Percentiles rank a stretch among this genome's conserved stretches.
phyloP scores from a whole-genome alignment of 1,139 yeast genomes.

The Blastobotrys elegans region DNA sequence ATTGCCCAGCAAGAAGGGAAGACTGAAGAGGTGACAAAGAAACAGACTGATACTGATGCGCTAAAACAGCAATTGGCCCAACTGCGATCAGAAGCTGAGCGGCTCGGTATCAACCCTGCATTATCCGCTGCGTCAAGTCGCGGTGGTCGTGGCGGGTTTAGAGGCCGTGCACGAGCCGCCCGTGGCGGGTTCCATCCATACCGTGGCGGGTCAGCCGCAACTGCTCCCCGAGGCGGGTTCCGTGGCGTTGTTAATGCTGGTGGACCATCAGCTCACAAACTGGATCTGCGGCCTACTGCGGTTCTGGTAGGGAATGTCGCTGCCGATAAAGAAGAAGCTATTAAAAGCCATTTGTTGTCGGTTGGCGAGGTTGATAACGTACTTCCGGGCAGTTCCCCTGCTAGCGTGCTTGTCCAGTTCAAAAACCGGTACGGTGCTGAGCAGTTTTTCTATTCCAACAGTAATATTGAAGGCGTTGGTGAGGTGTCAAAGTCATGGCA shows the following conservation, averaged over 20 bases:
- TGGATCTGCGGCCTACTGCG: conserved; percentile 39
- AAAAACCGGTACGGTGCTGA: conserved; percentile 41
- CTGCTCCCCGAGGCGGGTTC: conserved; percentile 21
- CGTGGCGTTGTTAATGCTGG: conserved; percentile 18
- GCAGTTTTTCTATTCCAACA: conserved; percentile 31
- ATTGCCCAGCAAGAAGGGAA: conserved; percentile 27
- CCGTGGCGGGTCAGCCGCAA: conserved; percentile 22
- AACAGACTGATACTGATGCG: conserved; percentile 32
- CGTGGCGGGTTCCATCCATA: conserved; percentile 23
- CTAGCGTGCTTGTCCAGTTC: conserved; percentile 35
- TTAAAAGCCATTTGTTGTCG: conserved; percentile 27
- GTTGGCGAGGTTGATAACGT: conserved; percentile 25
- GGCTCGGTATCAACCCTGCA: conserved; percentile 23
- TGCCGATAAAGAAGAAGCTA: conserved; percentile 32
- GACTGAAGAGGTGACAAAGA: conserved; percentile 26
- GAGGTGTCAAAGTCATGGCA: conserved; percentile 33
- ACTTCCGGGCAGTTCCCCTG: conserved; percentile 15
- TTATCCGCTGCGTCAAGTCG: no score
- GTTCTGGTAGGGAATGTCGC: conserved; percentile 33
- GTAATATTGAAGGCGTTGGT: conserved; percentile 32
- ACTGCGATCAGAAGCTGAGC: conserved; percentile 35
- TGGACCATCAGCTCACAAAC: conserved; percentile 15
- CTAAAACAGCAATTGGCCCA: conserved; percentile 34
- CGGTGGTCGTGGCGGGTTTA: conserved; percentile 25
- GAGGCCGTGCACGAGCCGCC: conserved; percentile 19